A percentile compares a stretch with the other conserved stretches of the same genome.
Evolutionary conservation across 352 stramenopile genomes (phyloP).

Genomic region (Phytophthora pinifolia): DNA sequence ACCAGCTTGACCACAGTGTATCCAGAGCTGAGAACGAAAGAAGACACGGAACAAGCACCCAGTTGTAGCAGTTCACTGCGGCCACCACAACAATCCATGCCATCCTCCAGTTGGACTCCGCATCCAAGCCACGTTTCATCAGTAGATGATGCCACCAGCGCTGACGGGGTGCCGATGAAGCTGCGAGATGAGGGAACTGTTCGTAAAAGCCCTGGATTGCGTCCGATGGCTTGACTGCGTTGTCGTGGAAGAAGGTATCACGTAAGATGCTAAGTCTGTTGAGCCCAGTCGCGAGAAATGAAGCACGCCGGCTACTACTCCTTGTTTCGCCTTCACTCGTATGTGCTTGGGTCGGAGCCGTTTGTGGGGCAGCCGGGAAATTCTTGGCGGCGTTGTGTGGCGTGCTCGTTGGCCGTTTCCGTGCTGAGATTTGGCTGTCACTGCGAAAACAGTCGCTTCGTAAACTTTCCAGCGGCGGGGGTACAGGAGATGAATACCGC

Average conservation of each 20-base stretch:
- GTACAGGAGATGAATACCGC: constrained; percentile 9
- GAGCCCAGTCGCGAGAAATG: constrained; percentile 18
- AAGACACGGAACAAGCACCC: constrained; percentile 47
- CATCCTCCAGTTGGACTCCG: constrained; percentile 45
- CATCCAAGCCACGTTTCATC: constrained; percentile 34
- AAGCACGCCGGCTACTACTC: constrained; percentile 13
- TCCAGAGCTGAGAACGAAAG: constrained; percentile 46
- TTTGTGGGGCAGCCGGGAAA: constrained; percentile 10
- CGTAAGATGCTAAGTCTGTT: constrained; percentile 33
- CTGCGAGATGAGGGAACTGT: constrained; percentile 33
- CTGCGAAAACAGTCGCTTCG: constrained; percentile 11
- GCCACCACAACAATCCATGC: constrained; percentile 47
- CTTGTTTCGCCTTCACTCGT: background rate
- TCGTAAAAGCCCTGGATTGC: constrained; percentile 63
- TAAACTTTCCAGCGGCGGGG: background rate
- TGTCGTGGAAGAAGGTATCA: constrained; percentile 39
- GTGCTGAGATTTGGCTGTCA: constrained; percentile 14
- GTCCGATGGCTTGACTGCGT: constrained; percentile 29
- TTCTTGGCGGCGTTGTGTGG: constrained; percentile 17
- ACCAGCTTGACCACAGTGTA: constrained; percentile 24
- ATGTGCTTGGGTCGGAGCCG: background rate
- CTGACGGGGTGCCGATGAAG: constrained; percentile 4
- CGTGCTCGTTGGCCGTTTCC: background rate
- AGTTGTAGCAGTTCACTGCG: constrained; percentile 51
- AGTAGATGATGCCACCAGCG: constrained; percentile 45